These are phyloP conservation scores for Pseudoperonospora humuli DNA, from an alignment of 352 stramenopile species.

Conservation along the genomic window DNA sequence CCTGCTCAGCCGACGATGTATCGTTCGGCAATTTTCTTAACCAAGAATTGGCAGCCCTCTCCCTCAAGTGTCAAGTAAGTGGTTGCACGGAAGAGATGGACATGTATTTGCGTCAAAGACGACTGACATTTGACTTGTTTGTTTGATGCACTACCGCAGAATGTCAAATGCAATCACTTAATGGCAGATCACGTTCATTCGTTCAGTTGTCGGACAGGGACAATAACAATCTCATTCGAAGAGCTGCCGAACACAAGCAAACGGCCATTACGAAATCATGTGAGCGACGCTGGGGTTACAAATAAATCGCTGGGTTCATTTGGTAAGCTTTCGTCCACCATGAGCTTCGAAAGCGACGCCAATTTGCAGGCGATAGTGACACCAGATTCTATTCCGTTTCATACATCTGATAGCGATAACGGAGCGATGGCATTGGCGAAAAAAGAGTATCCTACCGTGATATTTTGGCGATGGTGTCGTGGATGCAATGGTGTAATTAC, in stretches of 20 bases:
- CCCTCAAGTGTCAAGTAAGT: slow-evolving; percentile 71
- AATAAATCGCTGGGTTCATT: slow-evolving; percentile 29
- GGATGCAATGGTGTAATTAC: slow-evolving; percentile 91
- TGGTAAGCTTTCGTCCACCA: slow-evolving; percentile 22
- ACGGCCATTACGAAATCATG: slow-evolving; percentile 30
- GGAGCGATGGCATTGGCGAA: slow-evolving; percentile 17
- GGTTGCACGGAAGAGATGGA: not conserved
- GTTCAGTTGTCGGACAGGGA: slow-evolving; percentile 65
- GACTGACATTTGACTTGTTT: slow-evolving; percentile 3
- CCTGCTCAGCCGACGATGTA: slow-evolving; percentile 61
- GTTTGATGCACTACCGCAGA: slow-evolving; percentile 29
- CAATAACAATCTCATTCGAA: slow-evolving; percentile 77
- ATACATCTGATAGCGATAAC: slow-evolving; percentile 15
- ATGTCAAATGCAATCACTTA: slow-evolving; percentile 64
- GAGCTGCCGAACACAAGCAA: slow-evolving; percentile 60
- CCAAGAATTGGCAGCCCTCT: slow-evolving; percentile 60
- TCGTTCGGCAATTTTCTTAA: slow-evolving; percentile 76
- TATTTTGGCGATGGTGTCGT: slow-evolving; percentile 97
- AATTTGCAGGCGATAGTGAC: slow-evolving; percentile 41
- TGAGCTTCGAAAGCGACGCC: slow-evolving; percentile 30
- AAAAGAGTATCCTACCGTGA: slow-evolving; percentile 62
- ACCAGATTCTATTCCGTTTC: slow-evolving; percentile 22
- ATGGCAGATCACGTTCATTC: slow-evolving; percentile 82
- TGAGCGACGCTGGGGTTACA: slow-evolving; percentile 18
- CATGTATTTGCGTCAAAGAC: not conserved